phyloP scores from a whole-genome alignment of 108 stramenopile species.

The Hondaea fermentalgiana region DNA sequence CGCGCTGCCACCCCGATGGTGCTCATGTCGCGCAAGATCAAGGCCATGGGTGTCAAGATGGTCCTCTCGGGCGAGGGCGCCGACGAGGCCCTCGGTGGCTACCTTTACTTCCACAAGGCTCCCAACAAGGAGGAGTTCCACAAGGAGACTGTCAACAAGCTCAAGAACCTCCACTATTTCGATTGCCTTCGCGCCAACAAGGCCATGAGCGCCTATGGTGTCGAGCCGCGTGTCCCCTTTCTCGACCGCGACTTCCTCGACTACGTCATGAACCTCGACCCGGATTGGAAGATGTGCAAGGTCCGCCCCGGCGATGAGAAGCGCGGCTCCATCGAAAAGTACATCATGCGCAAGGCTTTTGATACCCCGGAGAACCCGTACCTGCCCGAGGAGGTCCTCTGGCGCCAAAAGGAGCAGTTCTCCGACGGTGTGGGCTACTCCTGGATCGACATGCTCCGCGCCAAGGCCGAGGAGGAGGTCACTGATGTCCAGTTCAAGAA shows the following conservation, averaged over 20 bases:
- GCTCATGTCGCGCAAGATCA: constrained; percentile 93
- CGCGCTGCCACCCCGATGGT: constrained; percentile 96
- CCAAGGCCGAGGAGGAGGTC: constrained; percentile 77
- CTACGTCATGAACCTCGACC: constrained; percentile 86
- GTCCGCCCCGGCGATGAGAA: constrained; percentile 61
- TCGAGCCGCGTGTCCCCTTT: constrained; percentile 93
- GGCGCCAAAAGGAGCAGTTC: constrained; percentile 99
- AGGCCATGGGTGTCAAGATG: constrained; percentile 99
- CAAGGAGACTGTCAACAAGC: constrained; percentile 89
- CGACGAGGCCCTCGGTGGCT: constrained; percentile 95
- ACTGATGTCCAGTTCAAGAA: constrained; percentile 76
- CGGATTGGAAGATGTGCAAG: constrained; percentile 83
- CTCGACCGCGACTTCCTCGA: constrained; percentile 92
- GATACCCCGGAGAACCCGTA: constrained; percentile 97
- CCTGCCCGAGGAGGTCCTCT: constrained; percentile 87
- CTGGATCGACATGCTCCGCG: constrained; percentile 88
- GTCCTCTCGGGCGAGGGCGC: constrained; percentile 96
- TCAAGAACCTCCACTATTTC: constrained; percentile 84
- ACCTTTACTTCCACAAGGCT: constrained; percentile 99
- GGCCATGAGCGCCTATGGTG: constrained; percentile 94
- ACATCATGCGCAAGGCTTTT: constrained; percentile 89
- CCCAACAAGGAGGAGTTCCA: constrained; percentile 89
- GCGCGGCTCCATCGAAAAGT: constrained; percentile 77
- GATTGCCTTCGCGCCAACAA: constrained; percentile 97
- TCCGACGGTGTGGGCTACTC: constrained; percentile 97